A percentile compares a stretch with the other conserved stretches of the same genome.
These are phyloP conservation scores for Blastobotrys aristatus DNA, from an alignment of 1,139 yeast species.

Conservation along the genomic window DNA sequence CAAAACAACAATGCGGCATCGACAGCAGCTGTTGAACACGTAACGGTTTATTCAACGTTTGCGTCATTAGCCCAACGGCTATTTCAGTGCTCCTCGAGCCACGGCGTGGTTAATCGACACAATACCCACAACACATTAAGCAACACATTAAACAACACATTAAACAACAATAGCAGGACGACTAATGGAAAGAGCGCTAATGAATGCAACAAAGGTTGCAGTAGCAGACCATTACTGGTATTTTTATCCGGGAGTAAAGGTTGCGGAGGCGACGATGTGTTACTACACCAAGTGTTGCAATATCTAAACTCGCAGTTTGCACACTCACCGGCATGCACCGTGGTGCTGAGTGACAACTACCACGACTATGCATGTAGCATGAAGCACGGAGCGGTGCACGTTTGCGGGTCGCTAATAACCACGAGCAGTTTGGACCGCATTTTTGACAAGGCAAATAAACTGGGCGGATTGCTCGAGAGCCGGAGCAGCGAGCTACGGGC, in stretches of 20 bases:
- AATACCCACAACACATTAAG: not conserved
- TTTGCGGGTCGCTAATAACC: not conserved
- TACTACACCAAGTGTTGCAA: slow-evolving; percentile 7
- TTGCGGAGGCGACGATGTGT: not conserved
- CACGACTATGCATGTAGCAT: slow-evolving; percentile 1
- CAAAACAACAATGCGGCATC: not conserved
- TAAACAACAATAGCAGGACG: not conserved
- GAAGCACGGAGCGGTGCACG: slow-evolving; percentile 8
- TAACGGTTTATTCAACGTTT: slow-evolving; percentile 11
- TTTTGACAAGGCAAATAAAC: slow-evolving; percentile 2
- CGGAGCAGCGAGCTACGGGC: slow-evolving; percentile 11
- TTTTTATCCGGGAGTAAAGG: slow-evolving; percentile 1
- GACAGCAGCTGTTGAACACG: not conserved
- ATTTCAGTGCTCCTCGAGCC: slow-evolving; percentile 12
- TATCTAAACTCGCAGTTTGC: slow-evolving; percentile 12
- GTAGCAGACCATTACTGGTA: slow-evolving; percentile 10
- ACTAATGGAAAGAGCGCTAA: not conserved
- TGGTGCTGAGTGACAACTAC: slow-evolving; percentile 7
- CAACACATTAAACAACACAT: too few relatives aligned
- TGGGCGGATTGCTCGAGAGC: slow-evolving; percentile 3
- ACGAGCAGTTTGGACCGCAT: slow-evolving; percentile 3
- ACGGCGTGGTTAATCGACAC: slow-evolving; percentile 1
- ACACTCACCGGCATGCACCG: slow-evolving; percentile 11
- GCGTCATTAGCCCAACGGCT: slow-evolving; percentile 12
- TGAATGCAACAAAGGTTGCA: not conserved